A percentile compares a stretch with the other conserved stretches of the same genome.
Evolutionary conservation across 768 basidiomycete genomes (phyloP).

Genomic region (Boletus tomentosulus): DNA sequence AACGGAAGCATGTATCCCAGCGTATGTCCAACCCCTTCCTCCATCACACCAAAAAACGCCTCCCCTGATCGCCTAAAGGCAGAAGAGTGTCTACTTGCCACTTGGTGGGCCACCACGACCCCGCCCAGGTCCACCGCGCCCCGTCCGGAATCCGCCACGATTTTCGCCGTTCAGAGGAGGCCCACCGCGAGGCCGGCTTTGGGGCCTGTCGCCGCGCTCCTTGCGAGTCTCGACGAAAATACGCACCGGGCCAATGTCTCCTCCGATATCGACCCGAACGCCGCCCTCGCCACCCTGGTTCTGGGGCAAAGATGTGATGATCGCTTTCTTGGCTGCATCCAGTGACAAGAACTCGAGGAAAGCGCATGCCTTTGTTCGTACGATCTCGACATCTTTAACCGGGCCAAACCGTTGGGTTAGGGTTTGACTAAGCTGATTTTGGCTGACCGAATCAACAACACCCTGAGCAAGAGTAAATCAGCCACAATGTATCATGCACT

Average conservation of each 20-base stretch:
- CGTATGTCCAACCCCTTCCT: constrained; percentile 5
- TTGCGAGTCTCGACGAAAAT: constrained; percentile 87
- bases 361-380: constrained; percentile 84
- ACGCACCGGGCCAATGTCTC: constrained; percentile 46
- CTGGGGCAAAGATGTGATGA: constrained; percentile 62
- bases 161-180: constrained; percentile 46
- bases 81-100: constrained; percentile 17
- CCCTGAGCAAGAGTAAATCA: constrained; percentile 42
- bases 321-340: constrained; percentile 83
- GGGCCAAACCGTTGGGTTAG: constrained; percentile 69
- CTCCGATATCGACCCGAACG: constrained; percentile 67
- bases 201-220: constrained; percentile 81
- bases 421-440: constrained; percentile 42
- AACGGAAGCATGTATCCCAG: constrained; percentile 11
- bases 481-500: not conserved
- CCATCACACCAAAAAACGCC: not conserved
- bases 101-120: constrained; percentile 36
- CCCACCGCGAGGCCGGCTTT: constrained; percentile 58
- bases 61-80: constrained; percentile 1
- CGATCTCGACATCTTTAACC: constrained; percentile 85
- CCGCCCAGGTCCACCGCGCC: constrained; percentile 42
- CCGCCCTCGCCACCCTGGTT: constrained; percentile 86
- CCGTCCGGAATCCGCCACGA: constrained; percentile 46
- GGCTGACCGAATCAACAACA: constrained; percentile 64
- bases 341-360: constrained; percentile 85